Percentiles rank a stretch among this genome's conserved stretches.
phyloP scores from a whole-genome alignment of 2,329 filamentous ascomycete species.

The Verticillium nubilum region DNA sequence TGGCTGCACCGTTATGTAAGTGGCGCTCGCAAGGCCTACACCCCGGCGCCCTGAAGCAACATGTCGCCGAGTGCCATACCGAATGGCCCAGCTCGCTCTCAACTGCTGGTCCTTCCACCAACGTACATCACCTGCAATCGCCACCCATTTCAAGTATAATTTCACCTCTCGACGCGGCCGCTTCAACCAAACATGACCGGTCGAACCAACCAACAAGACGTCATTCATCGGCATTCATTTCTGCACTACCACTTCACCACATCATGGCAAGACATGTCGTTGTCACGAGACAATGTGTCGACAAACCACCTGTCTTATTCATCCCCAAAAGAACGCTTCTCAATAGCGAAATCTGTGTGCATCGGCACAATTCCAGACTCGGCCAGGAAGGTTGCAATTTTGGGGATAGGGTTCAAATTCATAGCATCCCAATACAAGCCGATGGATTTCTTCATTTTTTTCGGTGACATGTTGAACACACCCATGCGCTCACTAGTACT shows the following conservation, averaged over 20 bases:
- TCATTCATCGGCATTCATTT: not conserved
- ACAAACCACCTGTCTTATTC: not conserved
- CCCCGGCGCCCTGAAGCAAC: not conserved
- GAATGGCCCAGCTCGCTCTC: not conserved
- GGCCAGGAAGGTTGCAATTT: too few relatives aligned
- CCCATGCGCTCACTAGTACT: too few relatives aligned
- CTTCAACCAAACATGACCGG: not conserved
- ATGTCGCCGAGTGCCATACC: not conserved
- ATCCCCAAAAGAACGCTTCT: not conserved
- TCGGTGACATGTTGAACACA: too few relatives aligned
- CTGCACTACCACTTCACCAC: not conserved
- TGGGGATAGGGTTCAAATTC: too few relatives aligned
- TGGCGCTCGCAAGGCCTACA: not conserved
- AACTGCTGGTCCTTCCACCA: not conserved
- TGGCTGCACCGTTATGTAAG: constrained; percentile 27
- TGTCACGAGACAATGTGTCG: not conserved
- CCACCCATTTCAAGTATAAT: not conserved
- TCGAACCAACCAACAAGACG: not conserved
- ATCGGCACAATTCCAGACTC: too few relatives aligned
- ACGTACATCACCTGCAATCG: not conserved
- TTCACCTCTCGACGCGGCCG: not conserved
- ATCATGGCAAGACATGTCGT: not conserved
- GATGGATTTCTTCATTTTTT: not conserved
- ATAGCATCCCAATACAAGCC: not conserved
- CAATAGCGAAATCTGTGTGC: not conserved